Evolutionary conservation across 2,329 filamentous ascomycete species (phyloP).

Genomic region (Pestalotiopsis sp.): DNA sequence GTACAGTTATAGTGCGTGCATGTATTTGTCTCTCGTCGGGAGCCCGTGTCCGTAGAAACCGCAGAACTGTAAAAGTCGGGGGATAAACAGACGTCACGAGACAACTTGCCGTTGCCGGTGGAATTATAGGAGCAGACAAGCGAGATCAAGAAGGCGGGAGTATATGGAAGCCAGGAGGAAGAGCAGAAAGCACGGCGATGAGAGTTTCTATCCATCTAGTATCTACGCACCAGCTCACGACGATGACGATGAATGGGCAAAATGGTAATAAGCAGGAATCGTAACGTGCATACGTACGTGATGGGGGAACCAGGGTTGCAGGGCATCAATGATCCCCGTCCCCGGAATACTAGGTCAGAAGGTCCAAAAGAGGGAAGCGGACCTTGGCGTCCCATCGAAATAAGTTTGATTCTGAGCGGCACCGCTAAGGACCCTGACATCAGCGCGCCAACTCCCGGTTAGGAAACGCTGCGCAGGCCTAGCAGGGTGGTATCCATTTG

Average conservation of each 20-base stretch:
- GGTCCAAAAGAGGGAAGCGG: neutral
- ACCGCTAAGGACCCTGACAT: slow-evolving; percentile 1
- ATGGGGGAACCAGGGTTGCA: no score
- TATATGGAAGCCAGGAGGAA: neutral
- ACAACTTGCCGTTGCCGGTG: neutral
- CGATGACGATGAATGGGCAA: no score
- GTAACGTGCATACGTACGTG: no score
- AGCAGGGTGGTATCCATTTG: no score
- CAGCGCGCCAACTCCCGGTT: neutral
- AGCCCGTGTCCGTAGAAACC: neutral
- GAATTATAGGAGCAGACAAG: neutral
- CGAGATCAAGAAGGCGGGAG: neutral
- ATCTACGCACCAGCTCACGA: no score
- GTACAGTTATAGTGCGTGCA: neutral
- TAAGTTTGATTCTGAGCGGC: slow-evolving; percentile 9
- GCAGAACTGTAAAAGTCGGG: neutral
- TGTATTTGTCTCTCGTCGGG: neutral
- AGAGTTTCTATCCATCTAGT: no score
- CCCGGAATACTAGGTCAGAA: no score
- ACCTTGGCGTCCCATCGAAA: neutral
- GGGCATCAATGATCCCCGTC: no score
- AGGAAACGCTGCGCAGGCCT: no score
- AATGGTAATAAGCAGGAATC: no score
- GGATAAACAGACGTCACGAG: neutral
- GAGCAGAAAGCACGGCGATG: no score